Evolutionary conservation across 2,329 filamentous ascomycete species (phyloP).

Genomic region (Alternaria sp.): DNA sequence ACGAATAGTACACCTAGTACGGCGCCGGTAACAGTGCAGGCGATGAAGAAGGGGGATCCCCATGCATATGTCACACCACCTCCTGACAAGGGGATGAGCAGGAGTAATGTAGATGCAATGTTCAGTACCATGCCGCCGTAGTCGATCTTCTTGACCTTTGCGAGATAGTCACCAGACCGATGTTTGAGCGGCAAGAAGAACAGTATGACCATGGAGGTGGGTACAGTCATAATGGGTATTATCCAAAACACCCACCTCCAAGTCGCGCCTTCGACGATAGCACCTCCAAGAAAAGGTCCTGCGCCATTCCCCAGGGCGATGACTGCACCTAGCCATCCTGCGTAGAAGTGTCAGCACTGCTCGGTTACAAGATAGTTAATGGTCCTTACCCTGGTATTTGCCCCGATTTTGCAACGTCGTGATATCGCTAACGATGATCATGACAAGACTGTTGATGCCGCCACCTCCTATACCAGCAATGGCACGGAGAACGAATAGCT

Average conservation of each 20-base stretch:
- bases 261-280: conserved; percentile 19
- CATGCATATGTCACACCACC: conserved; percentile 64
- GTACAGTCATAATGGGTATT: conserved; percentile 21
- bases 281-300: conserved; percentile 29
- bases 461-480: conserved; percentile 65
- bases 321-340: conserved; percentile 23
- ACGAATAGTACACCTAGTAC: conserved; percentile 58
- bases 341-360: not conserved
- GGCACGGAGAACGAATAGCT: conserved; percentile 68
- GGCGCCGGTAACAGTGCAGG: conserved; percentile 60
- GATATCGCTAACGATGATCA: conserved; percentile 48
- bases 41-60: conserved; percentile 64
- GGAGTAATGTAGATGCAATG: conserved; percentile 63
- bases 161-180: conserved; percentile 52
- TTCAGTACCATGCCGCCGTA: conserved; percentile 63
- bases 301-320: conserved; percentile 27
- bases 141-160: conserved; percentile 64
- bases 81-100: conserved; percentile 69
- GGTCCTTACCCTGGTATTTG: conserved; percentile 40
- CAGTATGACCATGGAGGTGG: conserved; percentile 15
- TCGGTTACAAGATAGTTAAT: too few species aligned
- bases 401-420: conserved; percentile 43
- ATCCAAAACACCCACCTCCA: conserved; percentile 28
- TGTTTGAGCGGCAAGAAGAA: conserved; percentile 48
- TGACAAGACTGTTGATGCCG: conserved; percentile 57